Base-by-base conservation (phyloP, 805 yeast genomes). In the Candida nitratophila region DNA sequence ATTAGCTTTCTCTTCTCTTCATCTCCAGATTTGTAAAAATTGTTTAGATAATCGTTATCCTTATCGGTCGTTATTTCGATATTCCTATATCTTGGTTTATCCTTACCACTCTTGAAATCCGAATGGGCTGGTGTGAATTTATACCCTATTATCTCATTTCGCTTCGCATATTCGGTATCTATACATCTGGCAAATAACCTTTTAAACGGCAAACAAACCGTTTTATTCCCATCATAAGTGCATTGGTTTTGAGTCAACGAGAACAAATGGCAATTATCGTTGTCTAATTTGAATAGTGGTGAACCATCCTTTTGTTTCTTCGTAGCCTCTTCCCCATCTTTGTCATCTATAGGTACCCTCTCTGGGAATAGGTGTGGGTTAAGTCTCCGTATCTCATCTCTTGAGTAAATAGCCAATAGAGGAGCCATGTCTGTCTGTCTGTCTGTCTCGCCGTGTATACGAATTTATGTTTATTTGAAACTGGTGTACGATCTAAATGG, bases 191-290 rank as follows among this genome's bases (percentile, higher is more conserved):
- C 58, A 56, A 74, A 74, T 2, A 74, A 41, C 22, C 80, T 51
- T 44, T 65, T 73, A 57, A 75, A 75, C 1, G 81, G 79, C 2
- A 64, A 51, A 53, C 81, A 76, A 9, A 64, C 57, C 33, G 70
- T 63, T 20, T 64, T 56, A n/a, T 61, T 60, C 2, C 70, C 72
- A 42, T 67, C 66, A 47, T 65, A 70, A 7, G 73, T 63, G 51
- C 81, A 76, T 47, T 73, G 74, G 52, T 63, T 63, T 52, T 76
- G 81, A 0, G 68, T 61, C 19, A 75, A 50, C 14, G 73, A 60
- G 48, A 64, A 65, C 8, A 73, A 54, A 17, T 49, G 36, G 41
- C 66, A 61, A 39, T 53, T 37, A 4, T n/a, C 21, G 11, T 24
- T 37, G 16, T 26, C 39, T 15, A 49, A 42, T 17, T 36, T 44